phyloP scores from a whole-genome alignment of 352 stramenopile species.

The Phytophthora pseudosyringae region DNA sequence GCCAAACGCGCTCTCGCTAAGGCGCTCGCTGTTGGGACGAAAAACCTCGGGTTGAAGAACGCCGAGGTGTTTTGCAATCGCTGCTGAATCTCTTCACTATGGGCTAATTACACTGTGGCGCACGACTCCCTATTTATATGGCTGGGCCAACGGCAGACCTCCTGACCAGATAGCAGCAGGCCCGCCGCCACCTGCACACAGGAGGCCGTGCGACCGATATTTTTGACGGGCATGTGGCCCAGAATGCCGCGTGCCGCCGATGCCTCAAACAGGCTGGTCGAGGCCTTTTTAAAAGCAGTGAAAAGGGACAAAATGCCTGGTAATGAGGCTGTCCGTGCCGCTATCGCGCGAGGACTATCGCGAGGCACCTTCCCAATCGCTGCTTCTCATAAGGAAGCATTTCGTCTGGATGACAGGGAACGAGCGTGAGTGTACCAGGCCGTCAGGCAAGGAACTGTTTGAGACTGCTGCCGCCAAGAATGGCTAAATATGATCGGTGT shows the following conservation, averaged over 20 bases:
- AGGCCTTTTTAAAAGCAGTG: too few relatives aligned
- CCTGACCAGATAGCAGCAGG: not conserved
- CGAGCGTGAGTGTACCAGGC: too few relatives aligned
- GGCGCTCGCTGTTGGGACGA: not conserved
- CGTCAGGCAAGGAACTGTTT: too few relatives aligned
- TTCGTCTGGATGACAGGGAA: too few relatives aligned
- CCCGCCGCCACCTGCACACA: slow-evolving; percentile 1
- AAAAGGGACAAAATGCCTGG: too few relatives aligned
- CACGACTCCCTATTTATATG: slow-evolving; percentile 33
- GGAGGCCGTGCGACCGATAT: slow-evolving; percentile 8
- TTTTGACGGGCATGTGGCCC: slow-evolving; percentile 21
- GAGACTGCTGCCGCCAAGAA: too few relatives aligned
- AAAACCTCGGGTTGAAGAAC: not conserved
- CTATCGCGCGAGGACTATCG: too few relatives aligned
- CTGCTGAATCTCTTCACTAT: slow-evolving; percentile 29
- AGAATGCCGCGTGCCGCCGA: not conserved
- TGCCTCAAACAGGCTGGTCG: too few relatives aligned
- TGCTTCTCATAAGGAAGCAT: too few relatives aligned
- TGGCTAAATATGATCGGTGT: too few relatives aligned
- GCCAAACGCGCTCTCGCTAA: not conserved
- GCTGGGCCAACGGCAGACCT: slow-evolving; percentile 5
- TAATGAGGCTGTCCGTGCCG: too few relatives aligned
- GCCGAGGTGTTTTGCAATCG: slow-evolving; percentile 11
- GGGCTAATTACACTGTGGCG: slow-evolving; percentile 34
- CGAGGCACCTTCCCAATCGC: too few relatives aligned